A percentile compares a stretch with the other conserved stretches of the same genome.
phyloP scores from a whole-genome alignment of 1,139 yeast genomes.

The Kurtzmaniella quercitrusa region DNA sequence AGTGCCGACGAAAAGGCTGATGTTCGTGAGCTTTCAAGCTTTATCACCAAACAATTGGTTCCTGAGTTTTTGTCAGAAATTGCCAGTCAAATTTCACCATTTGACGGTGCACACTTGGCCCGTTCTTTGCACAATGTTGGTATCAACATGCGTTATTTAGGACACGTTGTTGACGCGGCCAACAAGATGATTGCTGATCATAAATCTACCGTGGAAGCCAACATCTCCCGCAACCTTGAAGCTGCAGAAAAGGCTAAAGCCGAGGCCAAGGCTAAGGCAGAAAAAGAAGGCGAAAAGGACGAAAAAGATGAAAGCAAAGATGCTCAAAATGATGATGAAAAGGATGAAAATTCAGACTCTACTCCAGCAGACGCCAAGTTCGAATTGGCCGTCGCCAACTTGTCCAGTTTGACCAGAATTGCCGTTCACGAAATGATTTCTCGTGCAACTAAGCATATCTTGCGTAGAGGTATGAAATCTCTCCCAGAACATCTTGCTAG shows the following conservation, averaged over 20 bases:
- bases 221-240: slow-evolving; percentile 19
- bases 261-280: slow-evolving; percentile 20
- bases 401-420: slow-evolving; percentile 44
- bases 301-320: slow-evolving; percentile 22
- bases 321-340: slow-evolving; percentile 27
- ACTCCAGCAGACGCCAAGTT: slow-evolving; percentile 38
- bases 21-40: slow-evolving; percentile 67
- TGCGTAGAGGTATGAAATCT: slow-evolving; percentile 45
- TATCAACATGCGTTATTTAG: slow-evolving; percentile 86
- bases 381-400: slow-evolving; percentile 40
- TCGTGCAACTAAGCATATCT: slow-evolving; percentile 73
- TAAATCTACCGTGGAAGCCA: slow-evolving; percentile 17
- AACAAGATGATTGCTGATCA: slow-evolving; percentile 21
- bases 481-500: slow-evolving; percentile 59
- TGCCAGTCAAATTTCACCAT: slow-evolving; percentile 58
- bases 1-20: slow-evolving; percentile 44
- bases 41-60: slow-evolving; percentile 54
- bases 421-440: slow-evolving; percentile 69
- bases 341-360: slow-evolving; percentile 20
- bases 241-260: slow-evolving; percentile 20
- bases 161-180: slow-evolving; percentile 47
- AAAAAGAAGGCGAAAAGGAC: slow-evolving; percentile 17
- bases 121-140: slow-evolving; percentile 72
- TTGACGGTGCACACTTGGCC: slow-evolving; percentile 77
- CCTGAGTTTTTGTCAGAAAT: slow-evolving; percentile 61